Evolutionary conservation across 768 basidiomycete species (phyloP).

Genomic region (Lactarius akahatsu): DNA sequence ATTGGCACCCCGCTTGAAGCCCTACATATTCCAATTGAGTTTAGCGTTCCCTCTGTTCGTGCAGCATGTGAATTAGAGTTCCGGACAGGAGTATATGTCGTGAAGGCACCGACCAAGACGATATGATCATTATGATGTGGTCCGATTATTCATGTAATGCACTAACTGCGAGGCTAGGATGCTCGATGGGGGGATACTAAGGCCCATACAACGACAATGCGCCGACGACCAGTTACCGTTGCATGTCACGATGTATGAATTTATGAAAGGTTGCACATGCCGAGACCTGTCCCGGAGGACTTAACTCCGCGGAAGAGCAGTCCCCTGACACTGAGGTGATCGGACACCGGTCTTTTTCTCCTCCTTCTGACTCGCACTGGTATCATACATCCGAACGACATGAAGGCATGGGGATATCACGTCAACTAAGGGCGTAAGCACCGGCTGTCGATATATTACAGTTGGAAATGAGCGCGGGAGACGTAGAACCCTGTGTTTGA

Average conservation of each 20-base stretch:
- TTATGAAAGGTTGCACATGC: not conserved
- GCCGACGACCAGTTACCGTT: constrained; percentile 10
- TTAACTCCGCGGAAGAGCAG: constrained; percentile 21
- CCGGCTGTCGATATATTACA: not conserved
- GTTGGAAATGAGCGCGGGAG: not conserved
- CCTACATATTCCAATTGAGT: not conserved
- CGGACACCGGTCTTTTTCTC: constrained; percentile 7
- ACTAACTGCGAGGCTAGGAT: constrained; percentile 13
- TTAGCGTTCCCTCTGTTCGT: not conserved
- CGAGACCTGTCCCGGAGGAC: not conserved
- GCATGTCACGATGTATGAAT: not conserved
- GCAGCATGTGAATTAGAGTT: constrained; percentile 11
- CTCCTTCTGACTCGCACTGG: not conserved
- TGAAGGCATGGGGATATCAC: constrained; percentile 21
- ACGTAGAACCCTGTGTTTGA: not conserved
- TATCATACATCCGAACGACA: not conserved
- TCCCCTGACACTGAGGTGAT: constrained; percentile 19
- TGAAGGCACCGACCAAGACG: constrained; percentile 4
- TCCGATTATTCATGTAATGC: not conserved
- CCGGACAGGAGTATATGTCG: constrained; percentile 1
- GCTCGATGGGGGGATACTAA: not conserved
- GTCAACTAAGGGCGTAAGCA: constrained; percentile 11
- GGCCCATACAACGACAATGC: constrained; percentile 14
- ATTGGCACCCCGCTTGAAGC: not conserved
- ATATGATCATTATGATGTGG: not conserved